Base-by-base conservation (phyloP, 306 rosid genomes). In the Myrica gale region DNA sequence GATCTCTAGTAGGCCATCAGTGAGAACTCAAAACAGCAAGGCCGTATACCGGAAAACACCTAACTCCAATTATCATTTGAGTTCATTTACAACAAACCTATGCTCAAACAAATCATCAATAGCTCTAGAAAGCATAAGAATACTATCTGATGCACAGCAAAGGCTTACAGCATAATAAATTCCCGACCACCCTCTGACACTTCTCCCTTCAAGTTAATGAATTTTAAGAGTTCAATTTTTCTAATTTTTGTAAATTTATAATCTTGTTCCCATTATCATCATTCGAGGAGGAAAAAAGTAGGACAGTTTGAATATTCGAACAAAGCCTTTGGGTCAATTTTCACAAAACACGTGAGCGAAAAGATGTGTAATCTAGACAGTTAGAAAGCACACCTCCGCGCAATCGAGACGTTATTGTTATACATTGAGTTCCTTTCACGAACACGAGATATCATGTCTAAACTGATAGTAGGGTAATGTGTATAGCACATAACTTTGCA, bases 371-470 rank as follows among this genome's bases (percentile, higher is more conserved):
- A 66, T 4, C 50, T 42, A 66, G 69, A 71, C 39, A 73, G 21
- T 10, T 45, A 52, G 42, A 72, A 77, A 75, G 19, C 83, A 69
- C 51, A 95, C 99, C 96, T 92, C 71, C 73, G 84, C 45, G 96
- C 83, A 76, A 95, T 82, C 48, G 68, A 66, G 78, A 85, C 83
- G 52, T 89, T 91, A 76, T 92, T 95, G 77, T 95, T 95, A 83
- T 95, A 95, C 96, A 90, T 87, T 1, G 72, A 79, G 74, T 74
- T 92, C 75, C 81, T 88, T 7, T 86, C 86, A 58, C 92, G 90
- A 84, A 95, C 98, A 7, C 97, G 97, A 45, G 99, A 88, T n/a
- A 95, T 78, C 99, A 95, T 92, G 84, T 92, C 97, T 46, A 84
- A 32, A 78, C 97, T 95, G 85, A 95, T 95, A n/a, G 98, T 92